These are phyloP conservation scores for Pseudonectria foliicola DNA, from an alignment of 2,329 filamentous ascomycete species.

Conservation along the genomic window DNA sequence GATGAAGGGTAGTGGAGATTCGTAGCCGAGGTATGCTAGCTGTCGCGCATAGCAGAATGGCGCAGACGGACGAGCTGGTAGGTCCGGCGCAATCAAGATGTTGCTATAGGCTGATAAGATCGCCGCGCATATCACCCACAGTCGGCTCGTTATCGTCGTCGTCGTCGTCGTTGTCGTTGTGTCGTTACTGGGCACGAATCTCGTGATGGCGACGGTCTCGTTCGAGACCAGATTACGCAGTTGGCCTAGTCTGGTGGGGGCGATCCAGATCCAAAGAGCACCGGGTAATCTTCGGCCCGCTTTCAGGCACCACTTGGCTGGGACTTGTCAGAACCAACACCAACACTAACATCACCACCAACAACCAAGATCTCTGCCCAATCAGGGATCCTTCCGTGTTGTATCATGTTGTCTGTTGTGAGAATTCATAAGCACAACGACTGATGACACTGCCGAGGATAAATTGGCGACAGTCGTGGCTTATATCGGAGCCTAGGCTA, in stretches of 20 bases:
- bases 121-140: too few relatives aligned
- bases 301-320: slow-evolving; percentile 10
- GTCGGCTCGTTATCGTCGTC: slow-evolving; percentile 13
- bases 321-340: slow-evolving; percentile 1
- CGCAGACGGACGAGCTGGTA: too few relatives aligned
- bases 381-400: too few relatives aligned
- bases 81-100: too few relatives aligned
- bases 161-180: slow-evolving; percentile 12
- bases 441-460: too few relatives aligned
- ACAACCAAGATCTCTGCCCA: slow-evolving; percentile 1
- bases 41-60: slow-evolving; percentile 17
- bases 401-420: too few relatives aligned
- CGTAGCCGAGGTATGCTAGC: slow-evolving; percentile 9
- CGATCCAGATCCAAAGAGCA: too few relatives aligned
- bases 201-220: too few relatives aligned
- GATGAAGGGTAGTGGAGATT: slow-evolving; percentile 13
- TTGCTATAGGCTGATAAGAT: too few relatives aligned
- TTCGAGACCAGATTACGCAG: slow-evolving; percentile 16
- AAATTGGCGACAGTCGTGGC: too few relatives aligned
- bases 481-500: too few relatives aligned
- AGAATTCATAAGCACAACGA: too few relatives aligned
- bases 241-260: slow-evolving; percentile 13
- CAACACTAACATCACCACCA: slow-evolving; percentile 8
- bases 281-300: slow-evolving; percentile 22
- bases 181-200: slow-evolving; percentile 8